A percentile compares a stretch with the other conserved stretches of the same genome.
These are phyloP conservation scores for Eragrostis tef DNA, from an alignment of 202 grass and related monocot species.

Conservation along the genomic window DNA sequence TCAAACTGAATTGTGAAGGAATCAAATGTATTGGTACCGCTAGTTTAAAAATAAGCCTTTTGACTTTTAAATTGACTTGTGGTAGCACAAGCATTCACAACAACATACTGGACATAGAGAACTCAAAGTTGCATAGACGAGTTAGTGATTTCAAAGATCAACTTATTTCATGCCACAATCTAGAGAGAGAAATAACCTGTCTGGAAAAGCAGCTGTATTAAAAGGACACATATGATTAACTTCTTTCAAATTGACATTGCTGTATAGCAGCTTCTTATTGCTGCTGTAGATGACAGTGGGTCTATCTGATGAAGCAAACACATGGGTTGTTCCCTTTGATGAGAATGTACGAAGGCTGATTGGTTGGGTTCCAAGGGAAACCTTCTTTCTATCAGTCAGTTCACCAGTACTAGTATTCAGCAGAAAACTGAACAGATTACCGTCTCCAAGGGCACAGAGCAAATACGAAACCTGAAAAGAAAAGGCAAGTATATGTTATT, in stretches of 20 bases:
- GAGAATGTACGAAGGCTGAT: constrained; percentile 93
- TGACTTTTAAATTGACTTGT: too few relatives aligned
- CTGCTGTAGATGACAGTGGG: constrained; percentile 98
- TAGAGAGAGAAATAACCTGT: constrained; percentile 64
- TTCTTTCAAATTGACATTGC: constrained; percentile 99
- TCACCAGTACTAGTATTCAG: constrained; percentile 60
- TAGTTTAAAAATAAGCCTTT: not conserved
- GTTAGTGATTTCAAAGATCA: not conserved
- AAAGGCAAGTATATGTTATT: constrained; percentile 38
- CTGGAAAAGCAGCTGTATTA: constrained; percentile 93
- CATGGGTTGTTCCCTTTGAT: constrained; percentile 79
- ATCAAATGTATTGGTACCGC: not conserved
- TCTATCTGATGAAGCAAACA: constrained; percentile 97
- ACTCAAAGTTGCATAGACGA: constrained; percentile 3
- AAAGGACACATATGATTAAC: constrained; percentile 98
- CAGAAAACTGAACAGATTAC: constrained; percentile 87
- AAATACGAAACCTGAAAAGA: constrained; percentile 79
- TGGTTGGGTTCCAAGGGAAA: constrained; percentile 93
- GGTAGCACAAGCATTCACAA: constrained; percentile 1
- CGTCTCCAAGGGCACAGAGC: constrained; percentile 97
- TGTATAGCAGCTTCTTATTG: constrained; percentile 97
- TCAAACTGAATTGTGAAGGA: not conserved
- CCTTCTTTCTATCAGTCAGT: constrained; percentile 82
- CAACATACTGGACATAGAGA: constrained; percentile 11
- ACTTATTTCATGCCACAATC: not conserved